phyloP scores from a whole-genome alignment of 129 eudicot species.

The Erigeron canadensis region DNA sequence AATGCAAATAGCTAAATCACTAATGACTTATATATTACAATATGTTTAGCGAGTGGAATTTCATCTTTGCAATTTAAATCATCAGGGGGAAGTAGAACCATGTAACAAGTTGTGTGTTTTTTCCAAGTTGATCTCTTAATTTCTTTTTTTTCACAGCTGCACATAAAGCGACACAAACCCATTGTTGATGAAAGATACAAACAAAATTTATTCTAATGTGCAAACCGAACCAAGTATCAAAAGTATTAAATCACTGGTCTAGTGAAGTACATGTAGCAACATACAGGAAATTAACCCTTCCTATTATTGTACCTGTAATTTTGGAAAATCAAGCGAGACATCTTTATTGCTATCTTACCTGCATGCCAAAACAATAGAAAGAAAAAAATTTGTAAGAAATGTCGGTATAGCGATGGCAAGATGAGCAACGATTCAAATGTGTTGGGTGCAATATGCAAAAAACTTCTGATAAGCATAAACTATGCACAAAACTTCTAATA shows the following conservation, averaged over 20 bases:
- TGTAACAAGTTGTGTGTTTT: no score
- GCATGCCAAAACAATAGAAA: background rate
- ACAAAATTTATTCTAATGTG: background rate
- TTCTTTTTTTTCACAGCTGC: background rate
- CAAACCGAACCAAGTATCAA: background rate
- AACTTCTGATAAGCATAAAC: no score
- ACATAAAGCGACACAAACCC: background rate
- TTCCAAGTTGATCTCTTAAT: background rate
- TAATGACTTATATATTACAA: no score
- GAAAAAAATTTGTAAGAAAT: background rate
- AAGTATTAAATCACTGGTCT: no score
- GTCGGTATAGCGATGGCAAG: no score
- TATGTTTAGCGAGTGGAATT: no score
- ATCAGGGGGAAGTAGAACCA: no score
- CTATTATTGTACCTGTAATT: background rate
- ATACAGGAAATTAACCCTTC: background rate
- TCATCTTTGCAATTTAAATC: no score
- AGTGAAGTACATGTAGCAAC: no score
- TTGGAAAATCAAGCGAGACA: background rate
- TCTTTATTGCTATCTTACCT: background rate
- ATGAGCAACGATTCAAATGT: no score
- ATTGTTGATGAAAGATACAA: background rate
- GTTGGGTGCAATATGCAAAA: background rate
- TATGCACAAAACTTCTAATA: no score
- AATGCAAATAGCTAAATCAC: no score